A percentile compares a stretch with the other conserved stretches of the same genome.
Conservation (phyloP, 192 early-diverging fungal species). For the Coemansia sp. region DNA sequence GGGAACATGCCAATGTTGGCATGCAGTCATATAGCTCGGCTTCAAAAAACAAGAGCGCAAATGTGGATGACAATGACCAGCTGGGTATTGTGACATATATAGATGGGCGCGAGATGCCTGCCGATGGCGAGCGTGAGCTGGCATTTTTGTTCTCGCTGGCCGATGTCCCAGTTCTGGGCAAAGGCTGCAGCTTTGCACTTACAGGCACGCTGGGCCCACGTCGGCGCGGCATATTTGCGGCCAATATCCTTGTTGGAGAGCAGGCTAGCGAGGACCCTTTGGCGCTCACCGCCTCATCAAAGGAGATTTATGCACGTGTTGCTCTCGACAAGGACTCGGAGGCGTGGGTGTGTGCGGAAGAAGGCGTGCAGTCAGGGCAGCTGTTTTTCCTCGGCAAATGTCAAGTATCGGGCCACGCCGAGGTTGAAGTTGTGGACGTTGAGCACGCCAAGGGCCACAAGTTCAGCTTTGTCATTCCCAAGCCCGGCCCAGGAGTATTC, state of each 20-base stretch:
- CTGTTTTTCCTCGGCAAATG: conserved; percentile 43
- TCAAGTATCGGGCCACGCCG: conserved; percentile 43
- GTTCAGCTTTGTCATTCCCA: conserved; percentile 52
- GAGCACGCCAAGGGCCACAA: conserved; percentile 41
- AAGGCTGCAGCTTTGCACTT: conserved; percentile 46
- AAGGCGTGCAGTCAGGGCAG: conserved; percentile 44
- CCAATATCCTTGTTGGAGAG: conserved; percentile 36
- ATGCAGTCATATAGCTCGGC: neutral
- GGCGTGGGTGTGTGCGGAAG: conserved; percentile 50
- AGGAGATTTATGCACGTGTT: conserved; percentile 48
- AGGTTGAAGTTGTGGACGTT: conserved; percentile 41
- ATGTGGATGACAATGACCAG: conserved; percentile 7
- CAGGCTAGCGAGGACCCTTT: conserved; percentile 3
- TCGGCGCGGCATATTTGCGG: conserved; percentile 46
- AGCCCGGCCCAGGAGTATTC: conserved; percentile 28
- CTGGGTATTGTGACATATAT: conserved; percentile 29
- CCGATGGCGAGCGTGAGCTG: conserved; percentile 20
- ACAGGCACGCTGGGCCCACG: conserved; percentile 43
- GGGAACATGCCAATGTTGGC: conserved; percentile 20
- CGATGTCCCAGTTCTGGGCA: conserved; percentile 29
- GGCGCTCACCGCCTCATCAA: conserved; percentile 33
- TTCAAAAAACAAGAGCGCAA: neutral
- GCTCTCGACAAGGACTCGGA: conserved; percentile 21
- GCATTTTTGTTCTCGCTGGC: conserved; percentile 43
- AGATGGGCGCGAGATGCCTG: conserved; percentile 18